Evolutionary conservation across 1,139 yeast genomes (phyloP).

Genomic region (Pichia norvegensis): DNA sequence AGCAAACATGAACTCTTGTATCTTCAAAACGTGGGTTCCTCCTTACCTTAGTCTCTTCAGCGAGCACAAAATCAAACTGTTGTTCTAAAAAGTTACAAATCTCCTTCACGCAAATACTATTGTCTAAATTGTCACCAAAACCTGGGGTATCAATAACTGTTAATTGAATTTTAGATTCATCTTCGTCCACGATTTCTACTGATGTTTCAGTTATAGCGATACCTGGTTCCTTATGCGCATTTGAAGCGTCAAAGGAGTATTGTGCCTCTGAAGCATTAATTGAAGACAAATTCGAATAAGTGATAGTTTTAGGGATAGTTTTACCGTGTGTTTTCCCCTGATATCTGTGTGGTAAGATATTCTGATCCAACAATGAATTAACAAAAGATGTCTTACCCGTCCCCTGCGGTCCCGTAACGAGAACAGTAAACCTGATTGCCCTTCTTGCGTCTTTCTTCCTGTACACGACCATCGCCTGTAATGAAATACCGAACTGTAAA

Average conservation of each 20-base stretch:
- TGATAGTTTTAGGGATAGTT: constrained; percentile 38
- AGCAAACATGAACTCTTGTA: constrained; percentile 54
- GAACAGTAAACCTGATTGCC: constrained; percentile 72
- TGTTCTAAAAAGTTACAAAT: constrained; percentile 45
- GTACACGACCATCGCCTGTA: constrained; percentile 6
- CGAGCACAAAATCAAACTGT: constrained; percentile 47
- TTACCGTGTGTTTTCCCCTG: constrained; percentile 25
- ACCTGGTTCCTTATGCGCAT: constrained; percentile 40
- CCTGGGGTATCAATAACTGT: constrained; percentile 68
- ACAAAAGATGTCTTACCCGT: constrained; percentile 79
- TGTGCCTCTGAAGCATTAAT: constrained; percentile 34
- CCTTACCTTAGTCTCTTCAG: constrained; percentile 53
- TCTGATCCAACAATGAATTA: constrained; percentile 62
- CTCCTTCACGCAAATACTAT: constrained; percentile 32
- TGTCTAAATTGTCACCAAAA: constrained; percentile 64
- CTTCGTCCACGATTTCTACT: constrained; percentile 49
- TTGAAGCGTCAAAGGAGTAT: constrained; percentile 36
- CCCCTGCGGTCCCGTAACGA: constrained; percentile 74
- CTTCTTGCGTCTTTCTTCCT: constrained; percentile 73
- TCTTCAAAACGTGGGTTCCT: constrained; percentile 49
- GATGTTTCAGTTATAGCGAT: constrained; percentile 58
- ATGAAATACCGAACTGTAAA: too few relatives aligned
- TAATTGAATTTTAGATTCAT: constrained; percentile 43
- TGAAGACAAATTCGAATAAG: constrained; percentile 35
- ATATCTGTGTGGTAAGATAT: constrained; percentile 52